Base-by-base conservation (phyloP, 495 filamentous ascomycete genomes). In the Aspergillus conjunctus region DNA sequence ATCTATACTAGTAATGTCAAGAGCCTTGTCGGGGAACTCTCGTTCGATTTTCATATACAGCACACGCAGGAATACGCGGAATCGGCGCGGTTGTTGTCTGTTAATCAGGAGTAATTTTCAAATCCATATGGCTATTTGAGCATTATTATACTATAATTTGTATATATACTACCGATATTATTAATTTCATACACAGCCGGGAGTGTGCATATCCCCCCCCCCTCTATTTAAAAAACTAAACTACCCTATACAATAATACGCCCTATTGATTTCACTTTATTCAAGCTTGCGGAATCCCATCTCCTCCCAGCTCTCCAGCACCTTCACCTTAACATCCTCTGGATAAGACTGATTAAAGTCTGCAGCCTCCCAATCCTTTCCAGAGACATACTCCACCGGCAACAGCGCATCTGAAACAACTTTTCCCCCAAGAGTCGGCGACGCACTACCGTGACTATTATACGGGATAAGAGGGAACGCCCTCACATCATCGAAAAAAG, bases 1-100 rank as follows among this genome's bases (percentile, higher is more conserved):
- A 60, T 44, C 6, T 50, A 3, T 45, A 0, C 18, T 56, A 83
- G 77, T 9, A 77, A 80, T 43, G 85, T 90, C 4, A 86, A 80
- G 57, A 79, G 81, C 22, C 68, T 92, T 20, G 88, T 92, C 9
- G 90, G 90, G 0, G 89, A 91, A 55, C 82, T 91, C 8, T 88
- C 88, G 61, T 92, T 92, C 60, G 83, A 87, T 26, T 89, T 87
- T 41, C 70, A 79, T 61, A 52, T 71, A 2, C 49, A 63, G 12
- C 61, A 66, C 20, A 54, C 37, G 0, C 41, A 59, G 12, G 63
- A 56, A 15, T 53, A 65, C 34, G 60, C 59, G 0, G 66, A 72
- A 45, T 68, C 66, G 21, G 26, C 60, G 1, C 50, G 66, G 32
- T 53, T 73, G 41, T 59, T 69, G 37, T 64, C 61, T 31, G 49